Percentiles rank a stretch among this genome's conserved stretches.
Evolutionary conservation across 2,329 filamentous ascomycete species (phyloP).

Genomic region (Geosmithia flava): DNA sequence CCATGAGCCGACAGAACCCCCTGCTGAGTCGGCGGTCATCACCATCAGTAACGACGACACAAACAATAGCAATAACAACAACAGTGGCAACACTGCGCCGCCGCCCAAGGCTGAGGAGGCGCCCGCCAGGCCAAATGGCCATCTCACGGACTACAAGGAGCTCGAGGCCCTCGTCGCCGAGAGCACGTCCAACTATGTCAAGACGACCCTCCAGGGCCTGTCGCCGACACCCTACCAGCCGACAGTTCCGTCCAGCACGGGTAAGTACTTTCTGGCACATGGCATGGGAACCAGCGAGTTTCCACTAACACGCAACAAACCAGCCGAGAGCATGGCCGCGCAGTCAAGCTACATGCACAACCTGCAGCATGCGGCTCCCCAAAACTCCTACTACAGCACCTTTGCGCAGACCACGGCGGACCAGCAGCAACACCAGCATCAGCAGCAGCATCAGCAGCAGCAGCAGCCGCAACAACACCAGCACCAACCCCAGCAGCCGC

Average conservation of each 20-base stretch:
- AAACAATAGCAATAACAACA: slow-evolving; percentile 4
- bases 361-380: slow-evolving; percentile 23
- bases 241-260: slow-evolving; percentile 24
- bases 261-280: slow-evolving; percentile 13
- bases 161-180: slow-evolving; percentile 29
- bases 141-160: slow-evolving; percentile 27
- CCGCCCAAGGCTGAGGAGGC: slow-evolving; percentile 6
- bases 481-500: neutral
- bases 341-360: slow-evolving; percentile 19
- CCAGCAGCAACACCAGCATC: neutral
- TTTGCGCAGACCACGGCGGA: slow-evolving; percentile 17
- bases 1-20: neutral
- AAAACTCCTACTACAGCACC: slow-evolving; percentile 18
- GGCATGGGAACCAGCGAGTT: slow-evolving; percentile 1
- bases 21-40: neutral
- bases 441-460: slow-evolving; percentile 1
- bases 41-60: slow-evolving; percentile 2
- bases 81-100: slow-evolving; percentile 1
- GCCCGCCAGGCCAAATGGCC: slow-evolving; percentile 2
- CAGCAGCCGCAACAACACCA: slow-evolving; percentile 6
- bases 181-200: slow-evolving; percentile 31
- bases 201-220: slow-evolving; percentile 27
- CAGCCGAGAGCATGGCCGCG: slow-evolving; percentile 18
- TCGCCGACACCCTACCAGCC: slow-evolving; percentile 29
- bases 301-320: slow-evolving; percentile 1